These are phyloP conservation scores for Malus orientalis DNA, from an alignment of 306 rosid genomes.

Conservation along the genomic window DNA sequence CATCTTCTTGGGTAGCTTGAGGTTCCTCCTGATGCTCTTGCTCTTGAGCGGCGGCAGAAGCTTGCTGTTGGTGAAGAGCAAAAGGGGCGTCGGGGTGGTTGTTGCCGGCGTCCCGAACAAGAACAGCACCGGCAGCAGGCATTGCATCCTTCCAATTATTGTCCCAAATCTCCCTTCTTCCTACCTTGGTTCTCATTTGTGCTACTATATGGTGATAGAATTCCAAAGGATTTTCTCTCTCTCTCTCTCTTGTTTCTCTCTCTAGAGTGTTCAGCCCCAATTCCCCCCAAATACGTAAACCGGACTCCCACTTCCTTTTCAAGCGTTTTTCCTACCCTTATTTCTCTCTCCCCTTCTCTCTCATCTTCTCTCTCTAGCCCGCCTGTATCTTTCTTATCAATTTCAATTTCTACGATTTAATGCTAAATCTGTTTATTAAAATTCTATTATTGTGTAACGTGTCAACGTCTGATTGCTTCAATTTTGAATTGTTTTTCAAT, in stretches of 20 bases:
- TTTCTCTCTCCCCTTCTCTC: neutral
- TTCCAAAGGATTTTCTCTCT: neutral
- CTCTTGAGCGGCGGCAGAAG: neutral
- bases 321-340: neutral
- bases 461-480: neutral
- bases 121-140: constrained; percentile 3
- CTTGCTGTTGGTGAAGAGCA: neutral
- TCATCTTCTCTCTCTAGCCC: neutral
- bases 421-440: too few species aligned
- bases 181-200: constrained; percentile 36
- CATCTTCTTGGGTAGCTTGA: neutral
- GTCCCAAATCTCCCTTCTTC: constrained; percentile 43
- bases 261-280: neutral
- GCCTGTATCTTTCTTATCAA: neutral
- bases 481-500: neutral
- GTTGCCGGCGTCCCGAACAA: neutral
- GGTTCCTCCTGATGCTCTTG: constrained; percentile 13
- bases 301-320: neutral
- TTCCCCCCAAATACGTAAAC: neutral
- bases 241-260: neutral
- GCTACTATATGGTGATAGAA: neutral
- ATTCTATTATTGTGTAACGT: neutral
- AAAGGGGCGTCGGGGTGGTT: neutral
- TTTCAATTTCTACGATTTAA: neutral
- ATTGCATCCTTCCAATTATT: constrained; percentile 4